These are phyloP conservation scores for Nectriaceae sp. DNA, from an alignment of 2,329 filamentous ascomycete genomes.

Conservation along the genomic window DNA sequence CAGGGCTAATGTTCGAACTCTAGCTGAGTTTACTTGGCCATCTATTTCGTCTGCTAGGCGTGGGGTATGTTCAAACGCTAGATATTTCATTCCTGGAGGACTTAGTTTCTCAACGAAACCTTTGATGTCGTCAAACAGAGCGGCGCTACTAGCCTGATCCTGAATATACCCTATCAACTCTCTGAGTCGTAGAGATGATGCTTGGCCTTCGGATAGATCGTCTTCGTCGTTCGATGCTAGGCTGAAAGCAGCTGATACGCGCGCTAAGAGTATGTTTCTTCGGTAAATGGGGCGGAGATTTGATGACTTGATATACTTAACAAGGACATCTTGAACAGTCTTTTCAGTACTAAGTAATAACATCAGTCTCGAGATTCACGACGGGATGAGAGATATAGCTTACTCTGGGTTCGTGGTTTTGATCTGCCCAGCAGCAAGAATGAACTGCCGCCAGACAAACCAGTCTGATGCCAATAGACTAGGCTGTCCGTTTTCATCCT, in stretches of 20 bases:
- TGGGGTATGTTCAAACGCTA: slow-evolving; percentile 40
- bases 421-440: slow-evolving; percentile 39
- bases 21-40: slow-evolving; percentile 24
- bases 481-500: slow-evolving; percentile 38
- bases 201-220: slow-evolving; percentile 29
- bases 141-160: slow-evolving; percentile 36
- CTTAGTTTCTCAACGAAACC: slow-evolving; percentile 44
- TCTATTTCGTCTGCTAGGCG: slow-evolving; percentile 31
- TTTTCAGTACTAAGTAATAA: slow-evolving; percentile 24
- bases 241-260: slow-evolving; percentile 39
- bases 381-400: slow-evolving; percentile 2
- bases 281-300: slow-evolving; percentile 40
- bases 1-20: slow-evolving; percentile 37
- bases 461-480: slow-evolving; percentile 50
- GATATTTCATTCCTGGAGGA: slow-evolving; percentile 39
- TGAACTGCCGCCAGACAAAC: slow-evolving; percentile 41
- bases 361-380: background rate
- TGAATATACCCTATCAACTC: slow-evolving; percentile 40
- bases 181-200: slow-evolving; percentile 33
- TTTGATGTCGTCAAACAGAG: slow-evolving; percentile 51
- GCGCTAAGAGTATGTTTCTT: slow-evolving; percentile 41
- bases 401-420: slow-evolving; percentile 36
- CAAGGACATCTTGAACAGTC: slow-evolving; percentile 32
- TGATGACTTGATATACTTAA: slow-evolving; percentile 31
- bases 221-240: slow-evolving; percentile 31